phyloP scores from a whole-genome alignment of 331 rosid genomes.

The Malus hybrid region DNA sequence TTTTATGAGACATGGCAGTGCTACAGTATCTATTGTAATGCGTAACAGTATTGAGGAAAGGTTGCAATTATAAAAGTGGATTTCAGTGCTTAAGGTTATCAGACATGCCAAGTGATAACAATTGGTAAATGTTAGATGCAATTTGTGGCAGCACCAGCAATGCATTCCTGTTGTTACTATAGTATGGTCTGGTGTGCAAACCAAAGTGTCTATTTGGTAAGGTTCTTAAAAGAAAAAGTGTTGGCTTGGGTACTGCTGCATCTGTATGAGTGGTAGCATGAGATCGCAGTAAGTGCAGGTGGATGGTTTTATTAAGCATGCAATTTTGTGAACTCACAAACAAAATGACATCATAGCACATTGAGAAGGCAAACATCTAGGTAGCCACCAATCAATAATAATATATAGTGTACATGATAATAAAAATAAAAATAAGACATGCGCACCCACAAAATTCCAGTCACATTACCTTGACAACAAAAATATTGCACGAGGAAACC shows the following conservation, averaged over 20 bases:
- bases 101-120: background rate
- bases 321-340: background rate
- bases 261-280: background rate
- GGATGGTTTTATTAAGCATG: background rate
- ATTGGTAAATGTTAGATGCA: background rate
- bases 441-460: background rate
- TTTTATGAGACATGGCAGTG: background rate
- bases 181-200: background rate
- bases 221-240: background rate
- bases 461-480: constrained; percentile 80
- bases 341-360: background rate
- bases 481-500: constrained; percentile 92
- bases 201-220: constrained; percentile 1
- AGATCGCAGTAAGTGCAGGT: background rate
- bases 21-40: background rate
- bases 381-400: background rate
- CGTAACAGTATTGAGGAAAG: background rate
- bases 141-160: background rate
- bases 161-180: background rate
- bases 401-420: background rate
- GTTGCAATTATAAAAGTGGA: background rate
- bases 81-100: background rate
- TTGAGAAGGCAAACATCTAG: background rate
- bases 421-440: background rate
- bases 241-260: background rate